phyloP scores from a whole-genome alignment of 805 yeast genomes.

The Candida berthetii region DNA sequence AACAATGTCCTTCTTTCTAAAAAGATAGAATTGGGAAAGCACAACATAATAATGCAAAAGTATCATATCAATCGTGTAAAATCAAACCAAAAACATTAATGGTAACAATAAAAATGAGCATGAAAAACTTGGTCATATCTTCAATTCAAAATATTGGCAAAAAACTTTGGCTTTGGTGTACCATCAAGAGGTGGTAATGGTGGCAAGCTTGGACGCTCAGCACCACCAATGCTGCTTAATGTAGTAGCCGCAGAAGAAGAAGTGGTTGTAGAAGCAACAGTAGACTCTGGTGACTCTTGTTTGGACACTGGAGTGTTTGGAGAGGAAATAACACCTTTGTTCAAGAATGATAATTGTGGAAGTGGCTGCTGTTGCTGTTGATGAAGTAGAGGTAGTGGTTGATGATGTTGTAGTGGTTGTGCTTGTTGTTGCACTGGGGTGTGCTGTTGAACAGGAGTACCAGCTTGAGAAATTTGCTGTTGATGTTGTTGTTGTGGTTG shows the following conservation, averaged over 20 bases:
- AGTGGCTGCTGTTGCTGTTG: slow-evolving; percentile 11
- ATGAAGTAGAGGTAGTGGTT: slow-evolving; percentile 10
- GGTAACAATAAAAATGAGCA: neutral
- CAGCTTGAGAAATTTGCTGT: slow-evolving; percentile 1
- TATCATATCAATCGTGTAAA: no score
- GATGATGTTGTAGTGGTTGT: slow-evolving; percentile 15
- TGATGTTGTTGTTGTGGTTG: slow-evolving; percentile 10
- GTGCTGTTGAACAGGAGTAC: slow-evolving; percentile 6
- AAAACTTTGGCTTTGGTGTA: neutral
- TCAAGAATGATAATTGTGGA: slow-evolving; percentile 1
- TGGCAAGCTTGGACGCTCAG: neutral
- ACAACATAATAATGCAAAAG: no score
- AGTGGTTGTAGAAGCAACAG: neutral
- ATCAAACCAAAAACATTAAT: neutral
- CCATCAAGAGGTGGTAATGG: neutral
- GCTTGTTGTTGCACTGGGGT: slow-evolving; percentile 10
- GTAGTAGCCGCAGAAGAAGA: neutral
- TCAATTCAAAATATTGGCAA: slow-evolving; percentile 2
- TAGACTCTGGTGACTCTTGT: neutral
- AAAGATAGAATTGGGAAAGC: no score
- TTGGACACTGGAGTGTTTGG: slow-evolving; percentile 2
- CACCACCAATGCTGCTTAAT: neutral
- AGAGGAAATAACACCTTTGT: neutral
- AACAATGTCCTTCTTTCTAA: no score
- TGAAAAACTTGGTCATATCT: neutral